These are phyloP conservation scores for Xylaria sp. DNA, from an alignment of 2,329 filamentous ascomycete species.

Conservation along the genomic window DNA sequence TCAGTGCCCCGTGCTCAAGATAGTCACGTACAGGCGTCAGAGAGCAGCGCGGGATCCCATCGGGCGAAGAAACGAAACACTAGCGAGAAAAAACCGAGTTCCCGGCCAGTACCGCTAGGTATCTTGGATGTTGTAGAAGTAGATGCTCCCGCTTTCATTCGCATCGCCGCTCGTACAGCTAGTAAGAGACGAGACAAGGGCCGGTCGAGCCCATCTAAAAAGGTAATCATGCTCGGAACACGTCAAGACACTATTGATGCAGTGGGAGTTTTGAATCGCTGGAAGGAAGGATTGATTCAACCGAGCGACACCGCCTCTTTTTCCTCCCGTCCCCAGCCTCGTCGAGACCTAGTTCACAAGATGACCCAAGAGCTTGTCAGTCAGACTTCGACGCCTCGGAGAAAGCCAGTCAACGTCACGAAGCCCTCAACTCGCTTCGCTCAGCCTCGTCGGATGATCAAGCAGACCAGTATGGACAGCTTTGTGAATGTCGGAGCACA, in stretches of 20 bases:
- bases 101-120: constrained; percentile 55
- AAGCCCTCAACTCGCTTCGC: constrained; percentile 35
- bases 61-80: constrained; percentile 19
- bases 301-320: constrained; percentile 42
- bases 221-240: constrained; percentile 65
- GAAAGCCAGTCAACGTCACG: not conserved
- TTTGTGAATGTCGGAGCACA: constrained; percentile 39
- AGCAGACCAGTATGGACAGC: constrained; percentile 40
- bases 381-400: not conserved
- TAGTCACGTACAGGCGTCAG: not conserved
- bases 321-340: not conserved
- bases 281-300: constrained; percentile 60
- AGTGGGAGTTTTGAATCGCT: constrained; percentile 57
- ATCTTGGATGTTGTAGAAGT: constrained; percentile 65
- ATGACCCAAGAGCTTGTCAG: not conserved
- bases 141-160: constrained; percentile 62
- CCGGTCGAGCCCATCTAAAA: constrained; percentile 59
- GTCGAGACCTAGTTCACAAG: not conserved
- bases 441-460: constrained; percentile 36
- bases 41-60: not conserved
- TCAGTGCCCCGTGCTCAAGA: constrained; percentile 17
- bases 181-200: constrained; percentile 55
- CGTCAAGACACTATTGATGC: constrained; percentile 66
- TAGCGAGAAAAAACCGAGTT: constrained; percentile 12
- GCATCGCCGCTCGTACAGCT: constrained; percentile 65